phyloP scores from a whole-genome alignment of 176 grass and related monocot genomes.

The Alopecurus myosuroides region DNA sequence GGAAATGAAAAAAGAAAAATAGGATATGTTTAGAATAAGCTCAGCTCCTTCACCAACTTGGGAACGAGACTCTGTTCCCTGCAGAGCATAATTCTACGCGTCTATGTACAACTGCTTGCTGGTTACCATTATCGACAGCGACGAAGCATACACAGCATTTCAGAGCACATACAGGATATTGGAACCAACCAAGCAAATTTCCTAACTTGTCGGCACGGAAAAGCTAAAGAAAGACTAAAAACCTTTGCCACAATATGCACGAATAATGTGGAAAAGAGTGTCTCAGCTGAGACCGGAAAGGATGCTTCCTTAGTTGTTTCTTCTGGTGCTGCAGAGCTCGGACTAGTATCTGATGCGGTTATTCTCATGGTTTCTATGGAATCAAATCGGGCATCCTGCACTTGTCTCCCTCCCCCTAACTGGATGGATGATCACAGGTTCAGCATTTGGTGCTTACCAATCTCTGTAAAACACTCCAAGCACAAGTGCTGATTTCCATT shows the following conservation, averaged over 20 bases:
- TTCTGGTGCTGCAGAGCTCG: background rate
- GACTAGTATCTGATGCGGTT: slow-evolving; percentile 1
- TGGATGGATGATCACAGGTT: background rate
- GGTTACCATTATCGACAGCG: background rate
- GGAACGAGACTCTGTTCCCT: background rate
- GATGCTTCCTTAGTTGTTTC: background rate
- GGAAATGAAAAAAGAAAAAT: background rate
- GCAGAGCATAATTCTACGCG: background rate
- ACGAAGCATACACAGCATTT: background rate
- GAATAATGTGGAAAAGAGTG: background rate
- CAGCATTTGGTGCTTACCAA: slow-evolving; percentile 35
- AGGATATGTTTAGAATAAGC: slow-evolving; percentile 1
- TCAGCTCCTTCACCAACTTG: slow-evolving; percentile 5
- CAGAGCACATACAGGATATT: background rate
- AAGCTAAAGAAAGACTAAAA: background rate
- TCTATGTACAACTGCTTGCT: background rate
- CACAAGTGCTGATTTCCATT: slow-evolving; percentile 16
- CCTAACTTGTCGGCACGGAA: background rate
- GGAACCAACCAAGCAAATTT: background rate
- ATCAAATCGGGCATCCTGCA: background rate
- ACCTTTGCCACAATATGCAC: background rate
- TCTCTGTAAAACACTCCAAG: slow-evolving; percentile 25
- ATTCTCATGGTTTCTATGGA: slow-evolving; percentile 4
- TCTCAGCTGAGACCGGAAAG: background rate
- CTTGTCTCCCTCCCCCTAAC: background rate